Evolutionary conservation across 2,329 filamentous ascomycete genomes (phyloP).

Genomic region (Trichothecium sympodiale): DNA sequence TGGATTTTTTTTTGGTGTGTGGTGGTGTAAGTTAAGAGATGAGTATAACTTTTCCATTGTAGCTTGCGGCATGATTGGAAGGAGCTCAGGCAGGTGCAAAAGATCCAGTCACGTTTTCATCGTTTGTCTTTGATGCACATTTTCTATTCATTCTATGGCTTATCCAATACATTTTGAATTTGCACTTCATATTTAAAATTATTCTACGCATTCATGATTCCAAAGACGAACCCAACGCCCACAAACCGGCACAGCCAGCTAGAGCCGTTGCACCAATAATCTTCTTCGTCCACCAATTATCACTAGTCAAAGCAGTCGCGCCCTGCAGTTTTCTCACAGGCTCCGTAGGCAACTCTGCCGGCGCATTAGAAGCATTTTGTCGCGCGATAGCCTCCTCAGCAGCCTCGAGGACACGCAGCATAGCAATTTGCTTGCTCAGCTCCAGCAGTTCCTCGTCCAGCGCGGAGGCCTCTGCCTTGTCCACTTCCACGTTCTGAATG

Average conservation of each 20-base stretch:
- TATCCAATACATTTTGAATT: neutral
- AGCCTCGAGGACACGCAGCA: constrained; percentile 36
- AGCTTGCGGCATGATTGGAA: no score
- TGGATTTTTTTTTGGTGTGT: no score
- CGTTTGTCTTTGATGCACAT: neutral
- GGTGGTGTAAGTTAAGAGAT: no score
- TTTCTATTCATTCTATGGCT: no score
- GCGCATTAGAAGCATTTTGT: constrained; percentile 13
- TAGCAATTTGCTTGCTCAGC: constrained; percentile 57
- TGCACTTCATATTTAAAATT: neutral
- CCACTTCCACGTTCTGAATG: constrained; percentile 91
- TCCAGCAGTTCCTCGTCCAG: constrained; percentile 65
- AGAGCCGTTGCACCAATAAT: constrained; percentile 49
- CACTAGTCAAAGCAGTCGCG: constrained; percentile 51
- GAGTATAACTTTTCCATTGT: no score
- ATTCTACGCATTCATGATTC: constrained; percentile 21
- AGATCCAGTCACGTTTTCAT: neutral
- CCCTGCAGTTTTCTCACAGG: constrained; percentile 18
- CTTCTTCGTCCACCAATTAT: constrained; percentile 58
- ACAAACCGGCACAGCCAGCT: constrained; percentile 48
- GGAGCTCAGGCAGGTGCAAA: no score
- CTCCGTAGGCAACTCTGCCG: constrained; percentile 16
- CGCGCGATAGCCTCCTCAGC: constrained; percentile 22
- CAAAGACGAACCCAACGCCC: constrained; percentile 45
- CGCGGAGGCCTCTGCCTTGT: constrained; percentile 45